A percentile compares a stretch with the other conserved stretches of the same genome.
These are phyloP conservation scores for Artemisia argyi DNA, from an alignment of 129 eudicot species.

Conservation along the genomic window DNA sequence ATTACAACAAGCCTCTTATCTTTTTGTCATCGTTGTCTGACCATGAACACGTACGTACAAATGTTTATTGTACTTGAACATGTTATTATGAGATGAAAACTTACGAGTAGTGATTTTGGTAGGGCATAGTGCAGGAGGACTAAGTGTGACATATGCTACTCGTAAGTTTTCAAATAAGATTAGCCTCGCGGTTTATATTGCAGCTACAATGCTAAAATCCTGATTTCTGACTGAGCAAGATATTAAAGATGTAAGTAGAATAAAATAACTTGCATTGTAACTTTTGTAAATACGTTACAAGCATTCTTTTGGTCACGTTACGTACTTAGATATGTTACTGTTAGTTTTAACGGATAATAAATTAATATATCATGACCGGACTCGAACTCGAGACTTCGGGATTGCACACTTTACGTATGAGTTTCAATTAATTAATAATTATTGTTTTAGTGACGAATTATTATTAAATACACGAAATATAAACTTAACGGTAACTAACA, in stretches of 20 bases:
- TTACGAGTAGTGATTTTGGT: constrained; percentile 47
- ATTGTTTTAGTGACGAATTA: too few species aligned
- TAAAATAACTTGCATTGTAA: background rate
- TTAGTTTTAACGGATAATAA: too few species aligned
- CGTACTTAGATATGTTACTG: background rate
- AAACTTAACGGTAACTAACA: too few species aligned
- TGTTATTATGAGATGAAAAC: too few species aligned
- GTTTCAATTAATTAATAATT: too few species aligned
- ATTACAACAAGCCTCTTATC: constrained; percentile 63
- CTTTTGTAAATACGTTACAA: background rate
- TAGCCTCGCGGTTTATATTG: constrained; percentile 59
- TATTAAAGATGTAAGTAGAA: constrained; percentile 51
- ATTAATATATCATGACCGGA: too few species aligned
- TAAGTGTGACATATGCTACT: constrained; percentile 66
- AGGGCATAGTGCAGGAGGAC: constrained; percentile 88
- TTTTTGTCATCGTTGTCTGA: constrained; percentile 46
- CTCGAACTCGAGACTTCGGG: too few species aligned
- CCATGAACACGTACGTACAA: too few species aligned
- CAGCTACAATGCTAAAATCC: constrained; percentile 73
- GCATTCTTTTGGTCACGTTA: background rate
- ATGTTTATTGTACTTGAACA: too few species aligned
- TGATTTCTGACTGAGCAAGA: constrained; percentile 55
- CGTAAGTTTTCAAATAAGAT: constrained; percentile 56
- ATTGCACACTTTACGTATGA: too few species aligned
- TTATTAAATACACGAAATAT: too few species aligned